Base-by-base conservation (phyloP, 2,329 filamentous ascomycete species). In the Ophiostoma montium region DNA sequence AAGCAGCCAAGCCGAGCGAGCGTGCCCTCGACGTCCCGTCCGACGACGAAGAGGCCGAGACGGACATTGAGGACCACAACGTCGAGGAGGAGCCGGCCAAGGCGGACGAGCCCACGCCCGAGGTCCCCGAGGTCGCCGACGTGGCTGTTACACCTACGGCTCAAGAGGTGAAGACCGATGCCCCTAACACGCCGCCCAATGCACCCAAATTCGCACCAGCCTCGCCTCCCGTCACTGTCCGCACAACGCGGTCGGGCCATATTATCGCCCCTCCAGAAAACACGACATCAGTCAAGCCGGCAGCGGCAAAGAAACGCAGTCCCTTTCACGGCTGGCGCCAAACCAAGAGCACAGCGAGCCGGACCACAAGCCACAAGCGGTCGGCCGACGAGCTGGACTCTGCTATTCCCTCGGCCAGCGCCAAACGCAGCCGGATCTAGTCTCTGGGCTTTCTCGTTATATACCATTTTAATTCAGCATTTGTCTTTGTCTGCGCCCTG, bases 291-390 rank as follows among this genome's bases (percentile, higher is more conserved):
- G 57, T 67, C 54, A 72, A 68, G 32, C 19, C 45, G 27, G 23
- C 35, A 15, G 36, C 35, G 12, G 36, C 57, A 52, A 55, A 56
- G 52, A 56, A 55, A 46, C 67, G 66, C 50, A 80, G 74, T 57
- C 78, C 77, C 2, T 86, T 86, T 57, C 79, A 84, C 57, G 70
- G 70, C 35, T 87, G 82, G 82, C 74, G 70, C 54, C 76, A 80
- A 51, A 77, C 76, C 57, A 86, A 86, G 69, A 67, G 64, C 57
- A 60, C 66, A 62, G 45, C 44, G 13, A 35, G 21, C 16, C 13
- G 27, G 3, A 48, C 60, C 31, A 62, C 62, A 52, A 66, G 67
- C 52, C 68, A 61, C 53, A 75, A 70, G 64, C 67, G 67, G 53
- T 59, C 63, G 35, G 69, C 64, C 27, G 66, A 67, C 19, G 50